phyloP scores from a whole-genome alignment of 495 filamentous ascomycete genomes.

The Viridothelium virens region DNA sequence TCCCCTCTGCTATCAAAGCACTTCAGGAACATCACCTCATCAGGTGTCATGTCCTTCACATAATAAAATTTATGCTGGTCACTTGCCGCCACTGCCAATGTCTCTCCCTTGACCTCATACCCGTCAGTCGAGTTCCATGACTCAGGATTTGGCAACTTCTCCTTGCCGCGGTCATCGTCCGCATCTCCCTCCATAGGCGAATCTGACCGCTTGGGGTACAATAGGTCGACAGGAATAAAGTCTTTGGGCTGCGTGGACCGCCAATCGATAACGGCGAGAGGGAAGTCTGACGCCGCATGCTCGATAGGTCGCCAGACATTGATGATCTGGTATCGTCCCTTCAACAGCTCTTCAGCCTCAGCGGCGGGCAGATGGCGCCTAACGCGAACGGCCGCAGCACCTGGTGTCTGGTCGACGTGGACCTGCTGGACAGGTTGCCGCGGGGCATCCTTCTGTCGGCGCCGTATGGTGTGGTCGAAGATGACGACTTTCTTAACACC shows the following conservation, averaged over 20 bases:
- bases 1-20: constrained; percentile 35
- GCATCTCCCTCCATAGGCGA: constrained; percentile 20
- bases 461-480: constrained; percentile 38
- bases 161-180: constrained; percentile 34
- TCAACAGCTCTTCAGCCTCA: constrained; percentile 53
- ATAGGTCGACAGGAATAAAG: constrained; percentile 32
- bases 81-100: constrained; percentile 30
- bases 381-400: constrained; percentile 31
- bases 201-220: constrained; percentile 32
- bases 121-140: constrained; percentile 23
- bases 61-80: constrained; percentile 35
- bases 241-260: constrained; percentile 30
- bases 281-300: constrained; percentile 35
- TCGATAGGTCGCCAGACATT: constrained; percentile 74
- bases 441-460: constrained; percentile 28
- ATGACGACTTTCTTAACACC: constrained; percentile 34
- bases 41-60: constrained; percentile 37
- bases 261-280: constrained; percentile 37
- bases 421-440: constrained; percentile 38
- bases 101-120: constrained; percentile 36
- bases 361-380: constrained; percentile 38
- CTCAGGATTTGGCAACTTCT: constrained; percentile 27
- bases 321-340: constrained; percentile 65
- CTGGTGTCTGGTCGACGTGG: constrained; percentile 36
- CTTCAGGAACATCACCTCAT: constrained; percentile 37